Evolutionary conservation across 129 eudicot species (phyloP), one percentile per base, ranked within the genome.

Genomic region (Logfia minima): DNA sequence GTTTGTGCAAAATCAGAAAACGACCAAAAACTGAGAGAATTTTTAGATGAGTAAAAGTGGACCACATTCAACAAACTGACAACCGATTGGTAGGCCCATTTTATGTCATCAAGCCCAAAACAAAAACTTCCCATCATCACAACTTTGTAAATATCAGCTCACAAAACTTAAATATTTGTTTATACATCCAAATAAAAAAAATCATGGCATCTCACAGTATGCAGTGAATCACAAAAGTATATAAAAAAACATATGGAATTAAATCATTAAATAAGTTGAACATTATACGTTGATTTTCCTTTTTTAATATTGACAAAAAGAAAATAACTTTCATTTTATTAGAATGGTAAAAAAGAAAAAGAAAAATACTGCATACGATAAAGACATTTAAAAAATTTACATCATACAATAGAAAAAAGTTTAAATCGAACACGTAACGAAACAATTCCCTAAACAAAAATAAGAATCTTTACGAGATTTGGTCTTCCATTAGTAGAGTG

Each of bases 1-100:
- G 71, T 24, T 18, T 2, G 64, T 32, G 13, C 7, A 19, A 75
- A 26, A 43, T 21, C 14, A 64, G 61, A 24, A 43, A 76, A 66
- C 72, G 80, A 76, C 73, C 55, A 45, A 76, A 76, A 76, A 19
- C 66, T 19, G 66, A 71, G 43, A 71, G 28, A 76, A 76, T 64
- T 65, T 75, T 65, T 31, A 11, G 41, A 31, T 19, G 29, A 21
- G 23, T 65, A 76, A 76, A 76, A 76, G 64, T 31, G 73, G 80
- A 66, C 79, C 72, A 64, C 60, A 24, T 37, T 21, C 14, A 75
- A 48, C 71, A 64, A 75, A 62, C 71, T 63, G 79, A 75, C 79
- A 75, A 39, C 45, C 45, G 45, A 39, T 8, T 39, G 45, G 45
- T 39, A 39, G 45, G 45, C 45, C 45, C 45, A 39, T 39, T 39